These are phyloP conservation scores for Durusdinium trenchii DNA, from an alignment of 73 alveolate species.

Conservation along the genomic window DNA sequence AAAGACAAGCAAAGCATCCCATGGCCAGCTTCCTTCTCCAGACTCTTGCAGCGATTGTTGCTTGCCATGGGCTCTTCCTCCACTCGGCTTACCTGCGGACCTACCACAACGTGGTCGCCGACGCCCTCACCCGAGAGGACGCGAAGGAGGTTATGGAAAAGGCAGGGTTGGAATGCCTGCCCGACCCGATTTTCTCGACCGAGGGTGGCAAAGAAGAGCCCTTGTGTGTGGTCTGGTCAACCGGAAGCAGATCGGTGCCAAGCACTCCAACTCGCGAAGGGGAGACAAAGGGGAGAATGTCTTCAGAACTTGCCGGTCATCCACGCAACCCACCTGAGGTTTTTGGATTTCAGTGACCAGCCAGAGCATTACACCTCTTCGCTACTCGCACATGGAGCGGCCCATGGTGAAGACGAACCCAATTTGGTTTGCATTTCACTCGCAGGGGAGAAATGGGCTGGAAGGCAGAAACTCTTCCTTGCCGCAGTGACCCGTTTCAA, in stretches of 20 bases:
- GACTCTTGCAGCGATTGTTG: not conserved
- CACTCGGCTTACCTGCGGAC: not conserved
- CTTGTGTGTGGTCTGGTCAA: not conserved
- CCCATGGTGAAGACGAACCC: not conserved
- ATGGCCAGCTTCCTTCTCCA: not conserved
- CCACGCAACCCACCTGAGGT: not conserved
- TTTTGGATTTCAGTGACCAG: not conserved
- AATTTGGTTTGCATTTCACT: not conserved
- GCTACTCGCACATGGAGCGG: not conserved
- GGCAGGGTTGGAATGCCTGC: not conserved
- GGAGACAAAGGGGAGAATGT: not conserved
- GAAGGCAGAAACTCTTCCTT: not conserved
- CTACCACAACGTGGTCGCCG: conserved; percentile 44
- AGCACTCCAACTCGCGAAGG: not conserved
- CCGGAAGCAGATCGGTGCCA: not conserved
- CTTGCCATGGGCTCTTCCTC: not conserved
- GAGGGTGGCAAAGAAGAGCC: not conserved
- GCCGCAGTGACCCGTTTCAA: not conserved
- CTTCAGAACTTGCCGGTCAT: not conserved
- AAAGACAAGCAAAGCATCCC: not conserved
- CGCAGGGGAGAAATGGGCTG: not conserved
- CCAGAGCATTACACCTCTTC: not conserved
- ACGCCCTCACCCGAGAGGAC: not conserved
- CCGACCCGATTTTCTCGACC: not conserved
- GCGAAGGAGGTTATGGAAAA: not conserved